Evolutionary conservation across 352 stramenopile genomes (phyloP).

Genomic region (Phytophthora tubulina): DNA sequence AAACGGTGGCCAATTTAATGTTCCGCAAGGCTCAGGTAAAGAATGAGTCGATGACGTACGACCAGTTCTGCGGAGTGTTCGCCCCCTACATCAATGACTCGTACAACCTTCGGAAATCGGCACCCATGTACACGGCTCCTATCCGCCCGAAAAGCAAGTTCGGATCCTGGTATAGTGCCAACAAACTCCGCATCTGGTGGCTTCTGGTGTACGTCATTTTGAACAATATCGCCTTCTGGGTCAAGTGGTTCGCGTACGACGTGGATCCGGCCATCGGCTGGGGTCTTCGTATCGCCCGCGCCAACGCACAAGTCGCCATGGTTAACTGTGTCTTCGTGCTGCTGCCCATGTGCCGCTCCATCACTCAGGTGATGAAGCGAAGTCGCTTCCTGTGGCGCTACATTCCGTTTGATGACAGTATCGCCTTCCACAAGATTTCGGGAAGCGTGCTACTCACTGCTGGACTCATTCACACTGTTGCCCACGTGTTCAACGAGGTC

Average conservation of each 20-base stretch:
- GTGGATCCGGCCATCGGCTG: conserved; percentile 81
- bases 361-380: conserved; percentile 78
- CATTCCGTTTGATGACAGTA: conserved; percentile 85
- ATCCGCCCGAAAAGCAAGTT: conserved; percentile 64
- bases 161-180: conserved; percentile 69
- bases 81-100: conserved; percentile 70
- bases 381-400: conserved; percentile 71
- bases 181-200: conserved; percentile 85
- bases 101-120: conserved; percentile 56
- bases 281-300: conserved; percentile 75
- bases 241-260: conserved; percentile 80
- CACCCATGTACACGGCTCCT: conserved; percentile 43
- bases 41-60: conserved; percentile 72
- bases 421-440: conserved; percentile 83
- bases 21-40: conserved; percentile 73
- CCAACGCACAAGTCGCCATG: conserved; percentile 80
- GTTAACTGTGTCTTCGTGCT: conserved; percentile 83
- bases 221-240: conserved; percentile 78
- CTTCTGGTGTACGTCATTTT: conserved; percentile 73
- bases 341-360: conserved; percentile 81
- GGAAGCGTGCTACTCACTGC: conserved; percentile 67
- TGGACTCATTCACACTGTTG: conserved; percentile 68
- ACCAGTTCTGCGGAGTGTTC: conserved; percentile 81
- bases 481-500: conserved; percentile 79
- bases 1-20: conserved; percentile 69